Evolutionary conservation across 108 stramenopile genomes (phyloP).

Genomic region (Heterococcus sp.): DNA sequence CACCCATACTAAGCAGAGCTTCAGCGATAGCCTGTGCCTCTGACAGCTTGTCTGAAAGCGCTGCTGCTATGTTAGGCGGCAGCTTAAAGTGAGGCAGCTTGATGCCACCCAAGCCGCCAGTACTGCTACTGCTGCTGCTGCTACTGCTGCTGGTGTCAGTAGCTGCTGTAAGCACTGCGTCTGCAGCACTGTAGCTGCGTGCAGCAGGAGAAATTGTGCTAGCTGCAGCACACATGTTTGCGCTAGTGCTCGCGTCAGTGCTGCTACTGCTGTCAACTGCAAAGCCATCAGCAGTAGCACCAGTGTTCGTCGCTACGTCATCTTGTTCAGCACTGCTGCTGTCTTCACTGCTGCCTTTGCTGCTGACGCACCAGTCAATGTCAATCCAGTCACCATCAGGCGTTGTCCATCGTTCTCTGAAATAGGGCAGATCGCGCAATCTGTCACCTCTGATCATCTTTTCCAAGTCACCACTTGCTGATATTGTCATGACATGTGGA

Average conservation of each 20-base stretch:
- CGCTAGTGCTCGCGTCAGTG: background rate
- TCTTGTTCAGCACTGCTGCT: background rate
- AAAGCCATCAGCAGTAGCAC: too few species aligned
- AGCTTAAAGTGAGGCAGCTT: background rate
- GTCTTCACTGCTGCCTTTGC: background rate
- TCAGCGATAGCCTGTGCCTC: background rate
- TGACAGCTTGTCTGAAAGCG: background rate
- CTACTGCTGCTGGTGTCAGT: background rate
- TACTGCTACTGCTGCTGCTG: background rate
- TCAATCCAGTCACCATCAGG: constrained; percentile 45
- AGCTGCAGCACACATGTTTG: background rate
- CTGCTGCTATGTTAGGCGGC: background rate
- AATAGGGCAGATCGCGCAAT: constrained; percentile 9
- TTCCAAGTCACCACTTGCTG: constrained; percentile 3
- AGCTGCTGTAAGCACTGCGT: background rate
- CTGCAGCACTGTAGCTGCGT: background rate
- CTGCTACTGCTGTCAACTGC: too few species aligned
- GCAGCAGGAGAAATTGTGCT: too few species aligned
- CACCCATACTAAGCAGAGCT: background rate
- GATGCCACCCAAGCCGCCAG: background rate
- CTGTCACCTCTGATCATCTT: background rate
- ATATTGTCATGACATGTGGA: background rate
- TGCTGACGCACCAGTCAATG: constrained; percentile 25
- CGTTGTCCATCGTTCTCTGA: constrained; percentile 44
- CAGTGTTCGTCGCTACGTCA: background rate